These are phyloP conservation scores for Phytophthora boehmeriae DNA, from an alignment of 352 stramenopile genomes.

Conservation along the genomic window DNA sequence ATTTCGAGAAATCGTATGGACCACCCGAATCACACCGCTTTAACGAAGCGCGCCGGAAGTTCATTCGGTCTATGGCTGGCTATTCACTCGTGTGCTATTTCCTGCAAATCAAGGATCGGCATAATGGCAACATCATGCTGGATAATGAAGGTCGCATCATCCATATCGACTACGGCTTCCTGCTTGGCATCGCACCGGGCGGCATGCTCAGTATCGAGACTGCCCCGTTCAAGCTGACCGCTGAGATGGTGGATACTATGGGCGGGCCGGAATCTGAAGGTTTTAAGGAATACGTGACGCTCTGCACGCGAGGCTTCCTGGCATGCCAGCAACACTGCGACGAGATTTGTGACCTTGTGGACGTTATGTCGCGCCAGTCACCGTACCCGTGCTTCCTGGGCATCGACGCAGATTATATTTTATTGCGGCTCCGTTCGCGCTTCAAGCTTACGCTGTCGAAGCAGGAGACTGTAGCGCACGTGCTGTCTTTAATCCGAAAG, in stretches of 20 bases:
- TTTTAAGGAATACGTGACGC: constrained; percentile 97
- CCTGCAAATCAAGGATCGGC: constrained; percentile 99
- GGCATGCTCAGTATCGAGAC: constrained; percentile 99
- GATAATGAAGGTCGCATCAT: constrained; percentile 98
- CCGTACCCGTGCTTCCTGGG: constrained; percentile 96
- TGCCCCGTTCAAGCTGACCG: constrained; percentile 99
- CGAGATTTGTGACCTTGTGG: constrained; percentile 96
- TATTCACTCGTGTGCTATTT: constrained; percentile 99
- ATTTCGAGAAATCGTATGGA: constrained; percentile 97
- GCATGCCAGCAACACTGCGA: constrained; percentile 95
- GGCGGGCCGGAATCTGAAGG: constrained; percentile 89
- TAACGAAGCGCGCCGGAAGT: constrained; percentile 94
- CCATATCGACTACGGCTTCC: constrained; percentile 99
- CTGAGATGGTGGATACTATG: constrained; percentile 99
- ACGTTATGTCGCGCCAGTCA: constrained; percentile 96
- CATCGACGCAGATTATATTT: constrained; percentile 85
- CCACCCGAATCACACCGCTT: constrained; percentile 87
- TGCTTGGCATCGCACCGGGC: constrained; percentile 98
- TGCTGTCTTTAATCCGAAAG: constrained; percentile 90
- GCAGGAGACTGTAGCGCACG: constrained; percentile 90
- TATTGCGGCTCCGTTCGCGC: constrained; percentile 84
- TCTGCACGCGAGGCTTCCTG: constrained; percentile 97
- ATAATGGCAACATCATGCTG: constrained; percentile 99
- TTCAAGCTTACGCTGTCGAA: constrained; percentile 90
- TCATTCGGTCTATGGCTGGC: constrained; percentile 96